These are phyloP conservation scores for Psidium guajava DNA, from an alignment of 345 rosid species.

Conservation along the genomic window DNA sequence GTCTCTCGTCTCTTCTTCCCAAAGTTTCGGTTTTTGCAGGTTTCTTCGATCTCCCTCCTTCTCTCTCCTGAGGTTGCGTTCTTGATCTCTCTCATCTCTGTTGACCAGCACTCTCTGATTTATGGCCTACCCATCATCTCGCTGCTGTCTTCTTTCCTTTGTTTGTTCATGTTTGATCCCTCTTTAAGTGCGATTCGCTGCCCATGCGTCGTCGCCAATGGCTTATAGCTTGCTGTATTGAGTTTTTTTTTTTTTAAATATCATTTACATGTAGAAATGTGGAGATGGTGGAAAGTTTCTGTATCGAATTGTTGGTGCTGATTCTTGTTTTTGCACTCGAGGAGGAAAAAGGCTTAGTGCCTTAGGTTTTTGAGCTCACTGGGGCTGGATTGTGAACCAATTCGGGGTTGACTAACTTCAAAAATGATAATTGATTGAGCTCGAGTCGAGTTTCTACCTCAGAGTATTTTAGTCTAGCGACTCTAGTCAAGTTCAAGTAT, in stretches of 20 bases:
- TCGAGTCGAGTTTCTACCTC: not conserved
- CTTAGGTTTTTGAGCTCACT: not conserved
- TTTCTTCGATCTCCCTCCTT: not conserved
- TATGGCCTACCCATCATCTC: not conserved
- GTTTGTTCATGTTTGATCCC: not conserved
- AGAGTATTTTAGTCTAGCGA: not conserved
- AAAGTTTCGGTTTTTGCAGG: not conserved
- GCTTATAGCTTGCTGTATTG: not conserved
- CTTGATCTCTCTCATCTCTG: not conserved
- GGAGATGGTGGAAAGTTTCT: not conserved
- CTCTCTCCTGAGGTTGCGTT: not conserved
- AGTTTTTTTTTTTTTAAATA: not conserved
- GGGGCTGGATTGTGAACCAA: not conserved
- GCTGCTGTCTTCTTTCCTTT: not conserved
- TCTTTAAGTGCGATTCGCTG: not conserved
- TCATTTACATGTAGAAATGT: not conserved
- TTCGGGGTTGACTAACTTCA: not conserved
- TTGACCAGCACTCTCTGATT: not conserved
- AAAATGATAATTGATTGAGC: not conserved
- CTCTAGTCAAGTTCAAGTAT: not conserved
- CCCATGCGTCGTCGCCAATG: not conserved
- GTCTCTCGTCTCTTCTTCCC: not conserved
- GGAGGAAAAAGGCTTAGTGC: not conserved
- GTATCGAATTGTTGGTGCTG: not conserved
- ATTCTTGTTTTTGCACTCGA: not conserved